phyloP scores from a whole-genome alignment of 108 stramenopile genomes.

The Cyclotella cryptica region DNA sequence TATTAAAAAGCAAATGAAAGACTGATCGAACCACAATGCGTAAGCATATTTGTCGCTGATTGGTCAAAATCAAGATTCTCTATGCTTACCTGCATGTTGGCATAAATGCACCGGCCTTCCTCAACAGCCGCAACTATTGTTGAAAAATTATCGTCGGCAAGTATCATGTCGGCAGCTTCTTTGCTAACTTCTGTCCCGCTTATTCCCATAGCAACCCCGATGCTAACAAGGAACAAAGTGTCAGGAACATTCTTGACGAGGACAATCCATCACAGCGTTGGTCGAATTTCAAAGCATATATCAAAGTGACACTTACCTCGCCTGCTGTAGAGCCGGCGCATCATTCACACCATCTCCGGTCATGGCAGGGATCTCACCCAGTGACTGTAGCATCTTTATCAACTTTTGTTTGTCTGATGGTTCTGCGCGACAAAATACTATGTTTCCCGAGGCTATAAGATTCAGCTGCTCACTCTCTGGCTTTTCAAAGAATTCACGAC shows the following conservation, averaged over 20 bases:
- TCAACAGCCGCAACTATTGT: conserved; percentile 97
- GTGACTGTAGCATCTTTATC: conserved; percentile 93
- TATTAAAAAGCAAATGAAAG: conserved; percentile 98
- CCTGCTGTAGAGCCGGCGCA: conserved; percentile 95
- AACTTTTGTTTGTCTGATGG: conserved; percentile 98
- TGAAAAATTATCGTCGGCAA: conserved; percentile 98
- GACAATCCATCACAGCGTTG: background rate
- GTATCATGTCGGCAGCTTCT: conserved; percentile 88
- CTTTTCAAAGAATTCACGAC: conserved; percentile 86
- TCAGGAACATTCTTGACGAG: too few species aligned
- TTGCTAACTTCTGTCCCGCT: conserved; percentile 89
- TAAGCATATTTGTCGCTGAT: background rate
- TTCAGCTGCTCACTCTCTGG: conserved; percentile 72
- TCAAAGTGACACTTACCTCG: conserved; percentile 8
- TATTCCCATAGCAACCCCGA: conserved; percentile 96
- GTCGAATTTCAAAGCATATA: background rate
- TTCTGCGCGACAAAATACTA: conserved; percentile 97
- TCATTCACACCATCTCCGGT: conserved; percentile 99
- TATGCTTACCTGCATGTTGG: conserved; percentile 80
- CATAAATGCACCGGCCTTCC: conserved; percentile 97
- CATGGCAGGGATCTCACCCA: conserved; percentile 96
- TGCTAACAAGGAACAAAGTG: conserved; percentile 71
- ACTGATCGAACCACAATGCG: conserved; percentile 39
- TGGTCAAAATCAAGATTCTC: background rate
- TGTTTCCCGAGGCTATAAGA: conserved; percentile 76